Conservation (phyloP, 495 filamentous ascomycete species). For the Aspergillus mulundensis region DNA sequence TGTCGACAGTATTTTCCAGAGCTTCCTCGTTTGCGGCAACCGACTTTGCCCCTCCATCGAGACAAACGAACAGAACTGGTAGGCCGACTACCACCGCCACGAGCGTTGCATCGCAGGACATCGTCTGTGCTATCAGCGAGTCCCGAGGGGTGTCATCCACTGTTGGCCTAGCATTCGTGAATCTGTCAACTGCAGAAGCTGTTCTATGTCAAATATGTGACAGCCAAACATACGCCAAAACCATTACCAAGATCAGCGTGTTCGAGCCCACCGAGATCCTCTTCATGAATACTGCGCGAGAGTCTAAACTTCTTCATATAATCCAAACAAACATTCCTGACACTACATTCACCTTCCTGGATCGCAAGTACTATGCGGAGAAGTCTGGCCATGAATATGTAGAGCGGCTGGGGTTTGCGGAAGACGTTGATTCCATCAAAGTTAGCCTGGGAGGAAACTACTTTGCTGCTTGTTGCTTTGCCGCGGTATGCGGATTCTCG, state of each 20-base stretch:
- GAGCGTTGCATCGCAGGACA: slow-evolving; percentile 66
- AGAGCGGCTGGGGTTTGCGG: slow-evolving; percentile 67
- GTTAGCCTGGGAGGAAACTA: slow-evolving; percentile 77
- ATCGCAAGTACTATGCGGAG: slow-evolving; percentile 89
- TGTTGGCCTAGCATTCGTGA: slow-evolving; percentile 87
- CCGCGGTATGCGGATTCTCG: slow-evolving; percentile 58
- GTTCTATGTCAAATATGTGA: slow-evolving; percentile 89
- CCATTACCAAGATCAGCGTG: slow-evolving; percentile 75
- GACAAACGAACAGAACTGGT: slow-evolving; percentile 42
- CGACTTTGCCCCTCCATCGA: slow-evolving; percentile 24
- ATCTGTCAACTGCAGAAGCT: slow-evolving; percentile 75
- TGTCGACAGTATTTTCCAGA: slow-evolving; percentile 12
- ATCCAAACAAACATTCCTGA: slow-evolving; percentile 63
- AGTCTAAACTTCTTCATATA: slow-evolving; percentile 73
- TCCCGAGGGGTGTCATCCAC: slow-evolving; percentile 77
- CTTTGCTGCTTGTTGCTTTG: slow-evolving; percentile 84
- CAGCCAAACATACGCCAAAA: slow-evolving; percentile 80
- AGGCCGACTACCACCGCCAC: slow-evolving; percentile 60
- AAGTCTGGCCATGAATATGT: slow-evolving; percentile 73
- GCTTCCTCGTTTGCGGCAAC: slow-evolving; percentile 16
- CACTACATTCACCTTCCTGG: slow-evolving; percentile 56
- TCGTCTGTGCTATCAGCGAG: slow-evolving; percentile 90
- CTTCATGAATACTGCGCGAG: slow-evolving; percentile 64
- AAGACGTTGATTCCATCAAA: slow-evolving; percentile 75
- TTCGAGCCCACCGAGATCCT: slow-evolving; percentile 74